phyloP scores from a whole-genome alignment of 805 yeast species.

The Saccharomycopsis babjevae region DNA sequence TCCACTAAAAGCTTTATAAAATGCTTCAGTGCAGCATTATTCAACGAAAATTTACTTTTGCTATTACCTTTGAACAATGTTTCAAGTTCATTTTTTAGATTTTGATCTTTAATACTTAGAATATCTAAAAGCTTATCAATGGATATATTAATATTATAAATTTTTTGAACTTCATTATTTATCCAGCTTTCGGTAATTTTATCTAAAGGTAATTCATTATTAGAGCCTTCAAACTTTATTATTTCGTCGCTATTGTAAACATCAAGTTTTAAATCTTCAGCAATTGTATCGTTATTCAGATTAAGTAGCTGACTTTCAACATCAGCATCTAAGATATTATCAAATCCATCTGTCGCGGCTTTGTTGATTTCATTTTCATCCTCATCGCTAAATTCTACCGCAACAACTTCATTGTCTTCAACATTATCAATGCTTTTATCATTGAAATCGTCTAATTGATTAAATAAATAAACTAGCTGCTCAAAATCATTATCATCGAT shows the following conservation, averaged over 20 bases:
- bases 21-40: background rate
- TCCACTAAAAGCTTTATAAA: constrained; percentile 22
- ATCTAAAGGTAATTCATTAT: constrained; percentile 25
- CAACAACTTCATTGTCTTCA: constrained; percentile 22
- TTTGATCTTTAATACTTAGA: constrained; percentile 22
- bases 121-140: background rate
- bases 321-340: constrained; percentile 20
- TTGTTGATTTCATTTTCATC: constrained; percentile 28
- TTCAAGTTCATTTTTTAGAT: constrained; percentile 2
- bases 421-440: constrained; percentile 18
- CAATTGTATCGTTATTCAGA: background rate
- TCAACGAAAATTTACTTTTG: background rate
- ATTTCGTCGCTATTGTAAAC: constrained; percentile 21
- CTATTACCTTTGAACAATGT: background rate
- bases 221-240: constrained; percentile 11
- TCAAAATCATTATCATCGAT: constrained; percentile 1
- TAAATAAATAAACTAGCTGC: constrained; percentile 33
- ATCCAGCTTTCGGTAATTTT: constrained; percentile 44
- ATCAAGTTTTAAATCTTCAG: constrained; percentile 24
- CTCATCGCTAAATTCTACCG: constrained; percentile 31
- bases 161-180: constrained; percentile 36
- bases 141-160: constrained; percentile 7
- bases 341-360: constrained; percentile 26
- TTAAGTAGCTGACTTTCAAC: constrained; percentile 12
- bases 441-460: constrained; percentile 41